Evolutionary conservation across 352 stramenopile species (phyloP).

Genomic region (Pythium apleroticum): DNA sequence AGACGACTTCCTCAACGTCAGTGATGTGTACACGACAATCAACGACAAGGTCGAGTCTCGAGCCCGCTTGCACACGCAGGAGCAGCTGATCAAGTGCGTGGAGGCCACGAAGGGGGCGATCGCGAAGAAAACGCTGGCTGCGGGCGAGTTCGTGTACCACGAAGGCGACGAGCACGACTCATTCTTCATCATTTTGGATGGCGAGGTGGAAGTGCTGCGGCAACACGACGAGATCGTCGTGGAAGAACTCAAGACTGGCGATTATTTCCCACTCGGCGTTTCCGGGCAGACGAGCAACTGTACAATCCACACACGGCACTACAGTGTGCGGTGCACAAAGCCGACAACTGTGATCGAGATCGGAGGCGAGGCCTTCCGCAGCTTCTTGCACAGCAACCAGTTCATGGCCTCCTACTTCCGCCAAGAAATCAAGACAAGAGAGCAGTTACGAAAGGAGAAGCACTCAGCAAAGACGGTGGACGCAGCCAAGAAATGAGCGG

Average conservation of each 20-base stretch:
- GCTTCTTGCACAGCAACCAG: slow-evolving; percentile 81
- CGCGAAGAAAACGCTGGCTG: slow-evolving; percentile 54
- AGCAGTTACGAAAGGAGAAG: slow-evolving; percentile 60
- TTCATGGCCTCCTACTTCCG: slow-evolving; percentile 81
- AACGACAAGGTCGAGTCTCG: slow-evolving; percentile 64
- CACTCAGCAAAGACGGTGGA: slow-evolving; percentile 30
- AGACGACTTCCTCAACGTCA: slow-evolving; percentile 78
- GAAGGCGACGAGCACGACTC: slow-evolving; percentile 76
- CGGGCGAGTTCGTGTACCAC: slow-evolving; percentile 75
- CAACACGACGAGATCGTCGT: slow-evolving; percentile 67
- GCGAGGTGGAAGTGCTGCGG: slow-evolving; percentile 70
- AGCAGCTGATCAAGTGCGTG: slow-evolving; percentile 77
- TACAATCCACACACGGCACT: slow-evolving; percentile 71
- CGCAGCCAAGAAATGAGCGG: slow-evolving; percentile 26
- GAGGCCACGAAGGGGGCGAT: slow-evolving; percentile 71
- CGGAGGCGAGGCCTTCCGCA: slow-evolving; percentile 77
- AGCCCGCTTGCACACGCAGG: slow-evolving; percentile 56
- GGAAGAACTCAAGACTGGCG: slow-evolving; percentile 63
- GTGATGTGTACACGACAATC: slow-evolving; percentile 71
- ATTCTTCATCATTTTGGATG: slow-evolving; percentile 78
- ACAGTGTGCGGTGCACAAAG: slow-evolving; percentile 68
- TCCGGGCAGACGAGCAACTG: slow-evolving; percentile 61
- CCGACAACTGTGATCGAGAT: slow-evolving; percentile 78
- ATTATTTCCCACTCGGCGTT: slow-evolving; percentile 83
- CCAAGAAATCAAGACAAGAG: slow-evolving; percentile 65